phyloP scores from a whole-genome alignment of 2,329 filamentous ascomycete genomes.

The Cladosporium sp. region DNA sequence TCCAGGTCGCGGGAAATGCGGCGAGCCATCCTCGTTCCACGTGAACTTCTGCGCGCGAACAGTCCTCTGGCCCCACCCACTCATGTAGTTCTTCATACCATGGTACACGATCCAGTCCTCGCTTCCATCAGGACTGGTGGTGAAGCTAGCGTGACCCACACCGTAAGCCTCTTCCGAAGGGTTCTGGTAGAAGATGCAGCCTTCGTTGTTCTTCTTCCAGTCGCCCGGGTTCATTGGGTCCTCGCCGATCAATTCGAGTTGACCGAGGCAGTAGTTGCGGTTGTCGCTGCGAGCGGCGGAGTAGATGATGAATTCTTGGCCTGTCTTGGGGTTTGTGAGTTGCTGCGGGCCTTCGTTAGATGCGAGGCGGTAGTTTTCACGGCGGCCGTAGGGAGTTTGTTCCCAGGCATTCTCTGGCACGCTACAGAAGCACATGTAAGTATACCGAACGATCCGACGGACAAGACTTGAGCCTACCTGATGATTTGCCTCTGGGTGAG shows the following conservation, averaged over 20 bases:
- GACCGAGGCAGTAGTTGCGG: constrained; percentile 54
- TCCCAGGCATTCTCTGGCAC: constrained; percentile 52
- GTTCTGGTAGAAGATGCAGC: constrained; percentile 54
- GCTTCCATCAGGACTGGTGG: constrained; percentile 48
- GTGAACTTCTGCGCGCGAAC: constrained; percentile 51
- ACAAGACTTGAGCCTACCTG: neutral
- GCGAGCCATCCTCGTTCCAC: constrained; percentile 50
- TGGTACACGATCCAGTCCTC: constrained; percentile 57
- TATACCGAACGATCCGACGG: neutral
- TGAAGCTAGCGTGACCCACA: constrained; percentile 54
- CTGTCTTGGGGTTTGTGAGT: constrained; percentile 48
- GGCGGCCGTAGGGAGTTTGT: constrained; percentile 52
- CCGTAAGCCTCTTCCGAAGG: constrained; percentile 47
- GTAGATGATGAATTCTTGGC: constrained; percentile 53
- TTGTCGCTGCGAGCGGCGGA: constrained; percentile 53
- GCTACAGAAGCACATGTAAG: constrained; percentile 24
- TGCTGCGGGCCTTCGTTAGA: constrained; percentile 55
- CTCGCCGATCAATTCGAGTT: constrained; percentile 50
- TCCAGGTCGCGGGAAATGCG: constrained; percentile 50
- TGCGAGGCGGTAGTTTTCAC: constrained; percentile 47
- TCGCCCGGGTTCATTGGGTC: constrained; percentile 52
- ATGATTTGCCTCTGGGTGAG: constrained; percentile 49
- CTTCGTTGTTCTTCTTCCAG: constrained; percentile 50
- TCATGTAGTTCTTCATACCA: constrained; percentile 51
- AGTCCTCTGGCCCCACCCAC: constrained; percentile 50